Evolutionary conservation across 179 eudicot species (phyloP).

Genomic region (Monotropa hypopitys): DNA sequence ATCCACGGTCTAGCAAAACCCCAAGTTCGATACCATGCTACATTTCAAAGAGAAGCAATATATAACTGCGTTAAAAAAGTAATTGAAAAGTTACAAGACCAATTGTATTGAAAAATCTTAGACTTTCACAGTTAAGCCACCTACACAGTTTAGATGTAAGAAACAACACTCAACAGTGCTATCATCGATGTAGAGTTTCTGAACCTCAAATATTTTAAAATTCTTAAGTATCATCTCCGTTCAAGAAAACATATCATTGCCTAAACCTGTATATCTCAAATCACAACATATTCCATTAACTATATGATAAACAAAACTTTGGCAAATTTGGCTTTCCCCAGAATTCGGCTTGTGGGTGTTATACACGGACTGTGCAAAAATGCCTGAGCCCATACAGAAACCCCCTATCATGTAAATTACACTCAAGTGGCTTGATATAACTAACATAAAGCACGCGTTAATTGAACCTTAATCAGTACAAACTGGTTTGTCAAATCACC

Average conservation of each 20-base stretch:
- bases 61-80: not conserved
- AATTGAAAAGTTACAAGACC: not conserved
- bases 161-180: not conserved
- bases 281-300: not conserved
- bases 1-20: not conserved
- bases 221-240: not conserved
- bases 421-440: not conserved
- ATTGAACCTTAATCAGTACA: not conserved
- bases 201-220: not conserved
- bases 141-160: not conserved
- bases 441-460: not conserved
- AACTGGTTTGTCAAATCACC: conserved; percentile 31
- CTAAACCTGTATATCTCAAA: not conserved
- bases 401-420: not conserved
- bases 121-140: not conserved
- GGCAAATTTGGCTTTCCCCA: not conserved
- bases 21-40: not conserved
- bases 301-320: not conserved
- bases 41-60: not conserved
- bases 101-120: not conserved
- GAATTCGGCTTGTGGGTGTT: not conserved
- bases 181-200: not conserved
- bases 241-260: not conserved
- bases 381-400: not conserved
- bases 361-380: not conserved